Conservation (phyloP, 2,329 filamentous ascomycete species). For the Alternaria arbusti region DNA sequence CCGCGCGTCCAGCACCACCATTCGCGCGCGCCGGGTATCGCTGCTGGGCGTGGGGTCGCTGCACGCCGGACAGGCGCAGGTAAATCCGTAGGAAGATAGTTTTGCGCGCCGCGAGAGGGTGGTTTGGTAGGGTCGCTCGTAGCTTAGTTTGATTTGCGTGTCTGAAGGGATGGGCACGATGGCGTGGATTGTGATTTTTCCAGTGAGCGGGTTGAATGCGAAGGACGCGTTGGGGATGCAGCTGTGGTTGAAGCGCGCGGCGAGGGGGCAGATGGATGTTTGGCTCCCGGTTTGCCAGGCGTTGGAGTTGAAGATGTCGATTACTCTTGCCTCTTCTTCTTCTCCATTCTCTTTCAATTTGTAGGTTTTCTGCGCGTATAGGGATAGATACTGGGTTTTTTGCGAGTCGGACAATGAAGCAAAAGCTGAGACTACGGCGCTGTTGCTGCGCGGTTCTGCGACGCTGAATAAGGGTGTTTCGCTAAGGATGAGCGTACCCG, state of each 20-base stretch:
- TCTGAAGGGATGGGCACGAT: slow-evolving; percentile 33
- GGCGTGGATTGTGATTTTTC: slow-evolving; percentile 30
- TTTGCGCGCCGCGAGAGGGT: slow-evolving; percentile 22
- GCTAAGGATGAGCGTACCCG: slow-evolving; percentile 45
- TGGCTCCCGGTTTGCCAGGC: slow-evolving; percentile 25
- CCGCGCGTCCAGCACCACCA: slow-evolving; percentile 18
- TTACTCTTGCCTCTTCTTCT: slow-evolving; percentile 11
- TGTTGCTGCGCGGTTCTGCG: slow-evolving; percentile 29
- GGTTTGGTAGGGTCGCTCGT: slow-evolving; percentile 31
- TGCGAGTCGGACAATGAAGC: slow-evolving; percentile 5
- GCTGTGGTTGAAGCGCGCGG: slow-evolving; percentile 46
- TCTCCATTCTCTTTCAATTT: neutral
- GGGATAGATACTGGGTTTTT: slow-evolving; percentile 19
- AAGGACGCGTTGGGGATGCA: slow-evolving; percentile 44
- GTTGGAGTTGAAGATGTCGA: slow-evolving; percentile 31
- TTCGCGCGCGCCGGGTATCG: slow-evolving; percentile 21
- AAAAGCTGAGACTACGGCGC: slow-evolving; percentile 18
- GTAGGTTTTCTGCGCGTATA: slow-evolving; percentile 13
- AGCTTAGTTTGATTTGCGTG: slow-evolving; percentile 41
- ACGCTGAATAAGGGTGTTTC: slow-evolving; percentile 46
- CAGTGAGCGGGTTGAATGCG: slow-evolving; percentile 26
- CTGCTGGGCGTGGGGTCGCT: slow-evolving; percentile 1
- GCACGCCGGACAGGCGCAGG: slow-evolving; percentile 37
- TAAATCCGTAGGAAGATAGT: slow-evolving; percentile 29
- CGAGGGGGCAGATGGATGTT: slow-evolving; percentile 34